These are phyloP conservation scores for Liriodendron chinense DNA, from an alignment of 164 flowering plant species.

Conservation along the genomic window DNA sequence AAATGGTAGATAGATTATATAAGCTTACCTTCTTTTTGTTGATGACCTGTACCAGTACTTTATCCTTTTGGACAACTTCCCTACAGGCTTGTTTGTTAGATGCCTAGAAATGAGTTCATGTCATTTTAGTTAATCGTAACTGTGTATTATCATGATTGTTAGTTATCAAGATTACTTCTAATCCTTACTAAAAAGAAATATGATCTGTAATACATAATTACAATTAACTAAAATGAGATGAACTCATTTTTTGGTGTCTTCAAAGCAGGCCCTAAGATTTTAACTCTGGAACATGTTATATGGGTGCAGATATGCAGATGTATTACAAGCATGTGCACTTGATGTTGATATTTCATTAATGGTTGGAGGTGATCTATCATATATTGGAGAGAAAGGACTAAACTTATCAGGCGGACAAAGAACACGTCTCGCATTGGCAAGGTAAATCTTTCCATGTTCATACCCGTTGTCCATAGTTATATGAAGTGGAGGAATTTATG, in stretches of 20 bases:
- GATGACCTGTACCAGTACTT: not conserved
- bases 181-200: too few species aligned
- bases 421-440: slow-evolving; percentile 89
- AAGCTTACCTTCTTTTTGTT: not conserved
- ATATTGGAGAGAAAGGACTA: slow-evolving; percentile 79
- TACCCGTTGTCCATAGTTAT: not conserved
- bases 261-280: not conserved
- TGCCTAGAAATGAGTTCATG: too few species aligned
- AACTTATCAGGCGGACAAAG: slow-evolving; percentile 96
- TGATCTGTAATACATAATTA: too few species aligned
- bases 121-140: too few species aligned
- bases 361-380: slow-evolving; percentile 79
- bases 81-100: too few species aligned
- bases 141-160: too few species aligned
- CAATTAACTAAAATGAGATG: too few species aligned
- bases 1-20: not conserved
- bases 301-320: slow-evolving; percentile 57
- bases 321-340: slow-evolving; percentile 70
- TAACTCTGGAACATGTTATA: slow-evolving; percentile 3
- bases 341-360: slow-evolving; percentile 78
- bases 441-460: slow-evolving; percentile 35
- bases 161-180: too few species aligned
- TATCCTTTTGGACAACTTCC: not conserved
- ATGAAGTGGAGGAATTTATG: not conserved
- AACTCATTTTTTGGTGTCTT: too few species aligned